phyloP scores from a whole-genome alignment of 2,329 filamentous ascomycete species.

The Aspergillus candidus region DNA sequence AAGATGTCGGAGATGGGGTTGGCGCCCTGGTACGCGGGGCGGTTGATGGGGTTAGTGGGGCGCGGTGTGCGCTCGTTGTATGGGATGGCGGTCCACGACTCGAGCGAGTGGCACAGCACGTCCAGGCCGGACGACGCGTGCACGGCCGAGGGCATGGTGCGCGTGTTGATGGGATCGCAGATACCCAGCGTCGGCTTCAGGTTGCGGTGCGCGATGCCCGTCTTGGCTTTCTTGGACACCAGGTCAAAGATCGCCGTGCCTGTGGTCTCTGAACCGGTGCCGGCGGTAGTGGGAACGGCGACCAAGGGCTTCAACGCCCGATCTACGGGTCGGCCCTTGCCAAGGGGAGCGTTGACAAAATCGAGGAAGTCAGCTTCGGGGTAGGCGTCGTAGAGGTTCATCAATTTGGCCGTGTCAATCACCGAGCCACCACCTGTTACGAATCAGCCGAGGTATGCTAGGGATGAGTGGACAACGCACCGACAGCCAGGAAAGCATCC shows the following conservation, averaged over 20 bases:
- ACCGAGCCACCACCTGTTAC: constrained; percentile 67
- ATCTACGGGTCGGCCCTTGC: constrained; percentile 71
- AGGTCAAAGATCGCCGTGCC: constrained; percentile 98
- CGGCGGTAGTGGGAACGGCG: constrained; percentile 78
- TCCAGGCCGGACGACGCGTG: constrained; percentile 89
- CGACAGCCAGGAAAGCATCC: constrained; percentile 90
- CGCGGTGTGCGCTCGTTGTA: constrained; percentile 79
- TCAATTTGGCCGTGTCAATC: constrained; percentile 96
- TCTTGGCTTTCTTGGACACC: constrained; percentile 83
- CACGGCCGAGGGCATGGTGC: constrained; percentile 91
- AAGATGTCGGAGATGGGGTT: constrained; percentile 99
- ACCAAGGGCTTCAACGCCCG: constrained; percentile 68
- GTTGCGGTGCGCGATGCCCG: constrained; percentile 89
- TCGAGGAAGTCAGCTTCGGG: constrained; percentile 92
- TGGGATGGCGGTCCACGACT: constrained; percentile 96
- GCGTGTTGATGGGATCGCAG: constrained; percentile 78
- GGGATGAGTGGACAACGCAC: constrained; percentile 29
- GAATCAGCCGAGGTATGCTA: constrained; percentile 7
- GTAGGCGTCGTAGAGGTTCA: constrained; percentile 92
- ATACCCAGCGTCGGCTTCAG: constrained; percentile 94
- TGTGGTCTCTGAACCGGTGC: constrained; percentile 88
- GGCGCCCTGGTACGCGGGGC: constrained; percentile 92
- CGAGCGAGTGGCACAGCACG: constrained; percentile 89
- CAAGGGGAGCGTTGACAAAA: constrained; percentile 93
- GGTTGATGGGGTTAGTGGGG: constrained; percentile 79